Evolutionary conservation across 768 basidiomycete genomes (phyloP), one percentile per base, ranked within the genome.

Genomic region (Strobilomyces confusus): DNA sequence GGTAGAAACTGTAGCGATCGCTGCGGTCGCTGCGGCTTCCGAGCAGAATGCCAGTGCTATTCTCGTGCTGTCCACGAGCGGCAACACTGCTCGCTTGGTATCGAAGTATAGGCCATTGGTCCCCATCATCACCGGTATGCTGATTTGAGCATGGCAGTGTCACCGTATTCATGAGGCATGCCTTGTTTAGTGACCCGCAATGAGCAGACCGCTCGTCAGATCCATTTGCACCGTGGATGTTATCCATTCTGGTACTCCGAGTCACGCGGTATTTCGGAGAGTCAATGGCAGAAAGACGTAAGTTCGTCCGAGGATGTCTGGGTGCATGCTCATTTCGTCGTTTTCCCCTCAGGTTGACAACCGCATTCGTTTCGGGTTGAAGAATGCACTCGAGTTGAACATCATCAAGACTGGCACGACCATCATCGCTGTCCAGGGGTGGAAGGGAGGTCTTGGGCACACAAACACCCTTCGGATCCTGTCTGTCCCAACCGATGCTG

Each of bases 271-370:
- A 80, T 95, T 57, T 82, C 83, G 54, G 78, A 80, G 42, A 83
- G 89, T 67, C 93, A 95, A 72, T 99, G 97, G 97, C 97, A 99
- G 77, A 92, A 82, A 38, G 97, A 99, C 72, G 95, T 95, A 68
- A 72, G 89, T 58, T 6, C 20, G 7, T 47, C 44, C 3, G 36
- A 34, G 41, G 7, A 34, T 32, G 40, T 44, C 53, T 49, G 30
- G 26, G 40, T 44, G 9, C 38, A 57, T 30, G 49, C 54, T 59
- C 8, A 67, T 44, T 9, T 51, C 54, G 42, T 22, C 36, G 17
- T 13, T 29, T 41, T 37, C 40, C 42, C 57, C 19, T 32, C 59
- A 90, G 88, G 88, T 91, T 55, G 89, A 92, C 74, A 92, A 92
- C 70, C 89, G 90, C 58, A 88, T 89, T 67, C 85, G 92, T 55